phyloP scores from a whole-genome alignment of 441 rosid genomes.

The Pelargonium fulgidum region DNA sequence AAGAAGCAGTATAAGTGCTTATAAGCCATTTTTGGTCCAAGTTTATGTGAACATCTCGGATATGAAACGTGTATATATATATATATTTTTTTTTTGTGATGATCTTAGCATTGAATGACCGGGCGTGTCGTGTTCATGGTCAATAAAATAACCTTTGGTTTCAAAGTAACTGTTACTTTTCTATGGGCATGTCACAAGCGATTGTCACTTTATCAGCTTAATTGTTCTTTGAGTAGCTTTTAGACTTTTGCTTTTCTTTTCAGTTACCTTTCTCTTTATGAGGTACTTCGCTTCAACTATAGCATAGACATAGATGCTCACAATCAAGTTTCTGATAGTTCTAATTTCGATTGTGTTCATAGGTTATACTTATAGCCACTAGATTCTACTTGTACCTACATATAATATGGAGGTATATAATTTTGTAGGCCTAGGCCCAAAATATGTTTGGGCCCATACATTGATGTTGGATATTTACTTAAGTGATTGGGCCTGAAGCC shows the following conservation, averaged over 20 bases:
- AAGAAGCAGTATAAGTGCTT: conserved; percentile 8
- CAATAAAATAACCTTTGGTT: background rate
- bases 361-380: background rate
- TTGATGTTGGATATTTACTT: too few species aligned
- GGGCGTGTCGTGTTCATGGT: background rate
- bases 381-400: too few species aligned
- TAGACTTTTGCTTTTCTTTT: conserved; percentile 1
- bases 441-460: too few species aligned
- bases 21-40: conserved; percentile 22
- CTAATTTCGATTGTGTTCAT: background rate
- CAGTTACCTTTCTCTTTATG: background rate
- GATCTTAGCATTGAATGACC: conserved; percentile 2
- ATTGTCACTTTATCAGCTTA: background rate
- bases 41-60: background rate
- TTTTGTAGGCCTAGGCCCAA: too few species aligned
- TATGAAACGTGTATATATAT: background rate
- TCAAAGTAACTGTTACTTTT: background rate
- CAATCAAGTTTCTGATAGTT: background rate
- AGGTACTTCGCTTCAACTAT: background rate
- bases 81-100: background rate
- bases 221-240: background rate
- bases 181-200: background rate
- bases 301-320: background rate
- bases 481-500: too few species aligned
- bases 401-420: too few species aligned